Evolutionary conservation across 441 rosid species (phyloP).

Genomic region (Adansonia grandidieri): DNA sequence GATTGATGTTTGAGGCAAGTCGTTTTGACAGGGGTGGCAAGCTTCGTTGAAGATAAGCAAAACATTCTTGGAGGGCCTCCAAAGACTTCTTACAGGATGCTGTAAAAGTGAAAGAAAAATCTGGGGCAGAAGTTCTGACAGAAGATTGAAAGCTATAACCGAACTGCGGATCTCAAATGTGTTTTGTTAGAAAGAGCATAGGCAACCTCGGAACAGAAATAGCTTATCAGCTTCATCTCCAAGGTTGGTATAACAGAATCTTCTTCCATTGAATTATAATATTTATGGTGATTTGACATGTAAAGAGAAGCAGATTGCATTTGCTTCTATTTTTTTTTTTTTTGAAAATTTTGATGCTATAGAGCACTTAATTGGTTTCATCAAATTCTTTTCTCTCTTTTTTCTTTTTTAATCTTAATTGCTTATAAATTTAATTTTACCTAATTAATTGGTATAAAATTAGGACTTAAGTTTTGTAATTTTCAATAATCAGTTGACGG

Average conservation of each 20-base stretch:
- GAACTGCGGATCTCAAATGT: background rate
- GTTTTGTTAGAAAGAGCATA: background rate
- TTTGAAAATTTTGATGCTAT: too few relatives aligned
- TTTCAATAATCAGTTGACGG: too few relatives aligned
- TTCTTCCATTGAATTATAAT: too few relatives aligned
- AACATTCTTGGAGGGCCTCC: conserved; percentile 6
- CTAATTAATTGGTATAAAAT: too few relatives aligned
- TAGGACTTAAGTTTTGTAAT: too few relatives aligned
- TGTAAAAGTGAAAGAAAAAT: background rate
- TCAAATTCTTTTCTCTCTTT: background rate
- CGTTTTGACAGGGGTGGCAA: conserved; percentile 21
- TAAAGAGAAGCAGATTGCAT: background rate
- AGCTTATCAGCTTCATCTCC: background rate
- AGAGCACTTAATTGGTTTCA: too few relatives aligned
- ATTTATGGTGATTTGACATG: background rate
- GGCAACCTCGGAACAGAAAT: background rate
- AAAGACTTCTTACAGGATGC: background rate
- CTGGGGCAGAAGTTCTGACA: background rate
- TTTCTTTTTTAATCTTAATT: too few relatives aligned
- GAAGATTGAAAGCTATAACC: background rate
- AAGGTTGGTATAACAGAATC: background rate
- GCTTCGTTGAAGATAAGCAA: background rate
- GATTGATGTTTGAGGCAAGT: background rate
- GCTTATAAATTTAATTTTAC: background rate
- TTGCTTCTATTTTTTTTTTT: background rate